Conservation (phyloP, 2,329 filamentous ascomycete genomes). For the Xylaria multiplex region DNA sequence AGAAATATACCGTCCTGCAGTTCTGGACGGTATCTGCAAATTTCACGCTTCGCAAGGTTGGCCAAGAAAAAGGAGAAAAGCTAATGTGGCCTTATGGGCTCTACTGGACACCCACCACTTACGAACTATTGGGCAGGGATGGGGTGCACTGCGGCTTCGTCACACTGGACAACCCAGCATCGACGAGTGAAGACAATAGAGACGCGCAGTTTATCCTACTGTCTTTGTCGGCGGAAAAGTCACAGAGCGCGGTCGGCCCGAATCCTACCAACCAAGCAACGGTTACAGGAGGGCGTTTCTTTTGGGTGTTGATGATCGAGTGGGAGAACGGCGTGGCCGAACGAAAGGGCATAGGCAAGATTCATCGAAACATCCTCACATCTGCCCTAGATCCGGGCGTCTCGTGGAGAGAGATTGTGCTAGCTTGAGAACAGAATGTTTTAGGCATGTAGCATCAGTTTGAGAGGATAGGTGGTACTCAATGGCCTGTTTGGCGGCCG, state of each 20-base stretch:
- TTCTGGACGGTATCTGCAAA: slow-evolving; percentile 37
- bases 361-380: slow-evolving; percentile 30
- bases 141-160: slow-evolving; percentile 36
- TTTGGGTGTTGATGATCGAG: slow-evolving; percentile 38
- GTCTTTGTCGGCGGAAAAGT: slow-evolving; percentile 32
- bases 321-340: slow-evolving; percentile 37
- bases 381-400: slow-evolving; percentile 23
- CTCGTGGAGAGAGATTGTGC: slow-evolving; percentile 37
- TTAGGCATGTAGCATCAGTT: background rate
- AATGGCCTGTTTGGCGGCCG: background rate
- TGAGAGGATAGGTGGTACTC: background rate
- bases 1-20: slow-evolving; percentile 31
- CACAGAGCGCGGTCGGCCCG: slow-evolving; percentile 9
- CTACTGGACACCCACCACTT: slow-evolving; percentile 37
- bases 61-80: slow-evolving; percentile 34
- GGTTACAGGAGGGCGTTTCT: slow-evolving; percentile 26
- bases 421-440: slow-evolving; percentile 25
- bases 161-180: slow-evolving; percentile 31
- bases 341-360: slow-evolving; percentile 39
- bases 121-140: slow-evolving; percentile 27
- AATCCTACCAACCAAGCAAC: slow-evolving; percentile 2
- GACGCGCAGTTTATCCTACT: slow-evolving; percentile 37
- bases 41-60: slow-evolving; percentile 31
- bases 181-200: background rate
- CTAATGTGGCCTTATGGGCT: slow-evolving; percentile 37